Evolutionary conservation across 768 basidiomycete species (phyloP).

Genomic region (Rhodotorula taiwanensis): DNA sequence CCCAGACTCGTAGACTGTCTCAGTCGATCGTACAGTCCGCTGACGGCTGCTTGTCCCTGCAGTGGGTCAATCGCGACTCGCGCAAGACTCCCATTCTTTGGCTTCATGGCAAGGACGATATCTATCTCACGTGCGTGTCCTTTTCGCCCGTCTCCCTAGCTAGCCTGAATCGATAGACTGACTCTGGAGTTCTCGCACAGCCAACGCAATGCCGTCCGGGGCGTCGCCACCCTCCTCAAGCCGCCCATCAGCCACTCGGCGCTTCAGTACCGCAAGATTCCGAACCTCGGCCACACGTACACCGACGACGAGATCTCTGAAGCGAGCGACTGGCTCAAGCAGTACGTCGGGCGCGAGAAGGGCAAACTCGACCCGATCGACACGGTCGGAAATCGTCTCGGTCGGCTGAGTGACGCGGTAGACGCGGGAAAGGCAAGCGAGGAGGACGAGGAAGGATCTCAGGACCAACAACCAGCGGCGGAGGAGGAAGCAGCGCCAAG

Average conservation of each 20-base stretch:
- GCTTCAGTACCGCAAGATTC: conserved; percentile 6
- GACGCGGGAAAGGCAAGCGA: too few species aligned
- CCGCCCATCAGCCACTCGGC: neutral
- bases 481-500: too few species aligned
- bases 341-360: neutral
- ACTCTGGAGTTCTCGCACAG: neutral
- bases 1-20: neutral
- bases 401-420: too few species aligned
- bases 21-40: too few species aligned
- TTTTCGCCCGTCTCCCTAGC: too few species aligned
- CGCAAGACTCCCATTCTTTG: conserved; percentile 20
- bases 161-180: too few species aligned
- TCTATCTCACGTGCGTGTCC: conserved; percentile 8
- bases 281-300: conserved; percentile 16
- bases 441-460: too few species aligned
- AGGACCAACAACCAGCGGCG: too few species aligned
- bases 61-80: neutral
- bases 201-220: neutral
- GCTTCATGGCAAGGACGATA: conserved; percentile 21
- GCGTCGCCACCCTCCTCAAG: neutral
- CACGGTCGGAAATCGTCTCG: too few species aligned
- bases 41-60: neutral
- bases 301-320: conserved; percentile 12
- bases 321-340: conserved; percentile 4
- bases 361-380: neutral